A percentile compares a stretch with the other conserved stretches of the same genome.
phyloP scores from a whole-genome alignment of 2,329 filamentous ascomycete species.

The Claviceps citrina region DNA sequence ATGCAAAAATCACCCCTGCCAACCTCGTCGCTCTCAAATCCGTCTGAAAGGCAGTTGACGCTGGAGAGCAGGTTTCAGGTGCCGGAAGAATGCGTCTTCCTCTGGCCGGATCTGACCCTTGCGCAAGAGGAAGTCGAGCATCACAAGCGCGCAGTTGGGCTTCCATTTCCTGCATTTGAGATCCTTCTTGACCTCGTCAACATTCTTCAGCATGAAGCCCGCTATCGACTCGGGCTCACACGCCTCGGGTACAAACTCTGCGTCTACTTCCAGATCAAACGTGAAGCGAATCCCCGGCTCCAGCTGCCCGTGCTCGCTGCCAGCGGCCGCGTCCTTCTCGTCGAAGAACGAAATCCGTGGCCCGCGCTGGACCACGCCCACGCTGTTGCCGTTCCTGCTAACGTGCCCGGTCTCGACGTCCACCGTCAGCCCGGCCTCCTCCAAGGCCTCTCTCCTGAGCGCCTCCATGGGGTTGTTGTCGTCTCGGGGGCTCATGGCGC shows the following conservation, averaged over 20 bases:
- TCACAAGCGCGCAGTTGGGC: constrained; percentile 25
- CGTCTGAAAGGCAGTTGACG: constrained; percentile 14
- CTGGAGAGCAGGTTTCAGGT: constrained; percentile 12
- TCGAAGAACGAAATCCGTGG: constrained; percentile 21
- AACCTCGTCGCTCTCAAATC: neutral
- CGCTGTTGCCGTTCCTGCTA: constrained; percentile 5
- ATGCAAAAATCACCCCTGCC: neutral
- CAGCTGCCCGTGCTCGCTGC: constrained; percentile 18
- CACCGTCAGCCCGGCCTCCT: constrained; percentile 19
- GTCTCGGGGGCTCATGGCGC: constrained; percentile 19
- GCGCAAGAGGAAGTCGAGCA: constrained; percentile 22
- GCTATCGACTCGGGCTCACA: constrained; percentile 16
- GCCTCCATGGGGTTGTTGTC: constrained; percentile 14
- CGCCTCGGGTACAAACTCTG: constrained; percentile 11
- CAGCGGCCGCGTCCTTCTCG: constrained; percentile 16
- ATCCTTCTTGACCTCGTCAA: constrained; percentile 17
- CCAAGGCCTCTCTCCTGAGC: constrained; percentile 18
- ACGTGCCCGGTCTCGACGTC: constrained; percentile 11
- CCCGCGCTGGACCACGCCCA: constrained; percentile 13
- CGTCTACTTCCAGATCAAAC: constrained; percentile 19
- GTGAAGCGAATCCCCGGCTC: constrained; percentile 24
- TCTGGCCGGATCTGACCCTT: constrained; percentile 13
- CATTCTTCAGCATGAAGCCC: constrained; percentile 14
- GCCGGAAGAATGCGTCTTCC: constrained; percentile 11
- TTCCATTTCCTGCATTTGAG: constrained; percentile 18